These are phyloP conservation scores for Trichoderma asperelloides DNA, from an alignment of 495 filamentous ascomycete genomes.

Conservation along the genomic window DNA sequence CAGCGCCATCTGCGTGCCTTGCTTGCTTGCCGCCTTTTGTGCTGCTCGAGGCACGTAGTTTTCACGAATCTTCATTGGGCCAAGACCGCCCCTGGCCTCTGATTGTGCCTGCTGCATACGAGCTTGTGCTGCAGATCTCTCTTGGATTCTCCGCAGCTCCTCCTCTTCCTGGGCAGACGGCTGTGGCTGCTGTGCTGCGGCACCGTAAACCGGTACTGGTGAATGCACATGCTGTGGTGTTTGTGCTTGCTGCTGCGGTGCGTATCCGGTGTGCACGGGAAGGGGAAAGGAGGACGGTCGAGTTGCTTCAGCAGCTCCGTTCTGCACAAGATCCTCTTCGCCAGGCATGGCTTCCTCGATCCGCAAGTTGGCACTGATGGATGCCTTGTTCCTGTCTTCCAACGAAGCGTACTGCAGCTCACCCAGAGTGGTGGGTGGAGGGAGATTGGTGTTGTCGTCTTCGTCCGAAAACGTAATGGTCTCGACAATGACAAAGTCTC, in stretches of 20 bases:
- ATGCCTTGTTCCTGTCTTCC: slow-evolving; percentile 87
- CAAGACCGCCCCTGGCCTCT: slow-evolving; percentile 57
- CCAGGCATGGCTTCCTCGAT: slow-evolving; percentile 95
- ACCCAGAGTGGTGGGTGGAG: slow-evolving; percentile 77
- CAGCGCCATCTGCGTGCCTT: slow-evolving; percentile 57
- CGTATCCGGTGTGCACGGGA: slow-evolving; percentile 9
- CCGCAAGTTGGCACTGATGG: slow-evolving; percentile 66
- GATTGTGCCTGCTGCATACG: slow-evolving; percentile 71
- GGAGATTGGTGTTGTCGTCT: slow-evolving; percentile 79
- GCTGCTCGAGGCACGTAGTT: slow-evolving; percentile 86
- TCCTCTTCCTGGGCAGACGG: slow-evolving; percentile 47
- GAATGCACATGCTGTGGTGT: slow-evolving; percentile 8
- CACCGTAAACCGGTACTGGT: not conserved
- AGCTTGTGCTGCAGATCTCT: slow-evolving; percentile 57
- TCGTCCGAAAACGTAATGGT: slow-evolving; percentile 88
- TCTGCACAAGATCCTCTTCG: slow-evolving; percentile 53
- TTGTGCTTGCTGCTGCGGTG: slow-evolving; percentile 14
- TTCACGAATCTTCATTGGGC: slow-evolving; percentile 85
- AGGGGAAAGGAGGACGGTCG: slow-evolving; percentile 7
- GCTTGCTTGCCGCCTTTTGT: slow-evolving; percentile 53
- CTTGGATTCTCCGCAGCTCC: slow-evolving; percentile 57
- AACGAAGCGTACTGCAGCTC: slow-evolving; percentile 90
- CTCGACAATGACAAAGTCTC: slow-evolving; percentile 93
- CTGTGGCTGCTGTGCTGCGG: not conserved
- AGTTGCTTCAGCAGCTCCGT: slow-evolving; percentile 42